Evolutionary conservation across 106 monocot species (phyloP).

Genomic region (Gastrodia elata): DNA sequence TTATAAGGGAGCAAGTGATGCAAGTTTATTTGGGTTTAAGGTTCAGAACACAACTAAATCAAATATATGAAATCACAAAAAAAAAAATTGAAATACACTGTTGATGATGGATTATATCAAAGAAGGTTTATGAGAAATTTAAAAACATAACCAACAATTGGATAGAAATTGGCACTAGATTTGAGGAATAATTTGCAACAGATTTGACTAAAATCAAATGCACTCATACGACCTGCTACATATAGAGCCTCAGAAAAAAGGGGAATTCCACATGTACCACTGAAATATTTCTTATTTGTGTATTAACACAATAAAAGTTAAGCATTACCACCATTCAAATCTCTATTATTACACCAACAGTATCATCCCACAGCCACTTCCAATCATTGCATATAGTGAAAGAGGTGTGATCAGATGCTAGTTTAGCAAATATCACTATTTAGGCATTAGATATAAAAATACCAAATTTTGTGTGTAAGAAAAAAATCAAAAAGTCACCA

Average conservation of each 20-base stretch:
- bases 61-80: not conserved
- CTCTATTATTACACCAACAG: too few species aligned
- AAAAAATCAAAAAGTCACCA: not conserved
- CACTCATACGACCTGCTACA: not conserved
- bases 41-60: not conserved
- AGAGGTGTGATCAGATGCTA: too few species aligned
- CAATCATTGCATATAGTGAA: not conserved
- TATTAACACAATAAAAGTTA: too few species aligned
- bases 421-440: too few species aligned
- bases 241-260: too few species aligned
- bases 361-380: not conserved
- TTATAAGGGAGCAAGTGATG: not conserved
- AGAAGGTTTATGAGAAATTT: not conserved
- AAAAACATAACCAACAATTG: not conserved
- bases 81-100: not conserved
- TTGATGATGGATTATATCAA: not conserved
- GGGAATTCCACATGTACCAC: too few species aligned
- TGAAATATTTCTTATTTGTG: too few species aligned
- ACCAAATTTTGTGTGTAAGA: too few species aligned
- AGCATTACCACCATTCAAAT: too few species aligned
- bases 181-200: not conserved
- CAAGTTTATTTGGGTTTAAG: not conserved
- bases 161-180: not conserved
- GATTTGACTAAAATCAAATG: not conserved
- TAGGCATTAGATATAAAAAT: too few species aligned